A percentile compares a stretch with the other conserved stretches of the same genome.
Evolutionary conservation across 1,139 yeast species (phyloP).

Genomic region (Candida mesenterica): DNA sequence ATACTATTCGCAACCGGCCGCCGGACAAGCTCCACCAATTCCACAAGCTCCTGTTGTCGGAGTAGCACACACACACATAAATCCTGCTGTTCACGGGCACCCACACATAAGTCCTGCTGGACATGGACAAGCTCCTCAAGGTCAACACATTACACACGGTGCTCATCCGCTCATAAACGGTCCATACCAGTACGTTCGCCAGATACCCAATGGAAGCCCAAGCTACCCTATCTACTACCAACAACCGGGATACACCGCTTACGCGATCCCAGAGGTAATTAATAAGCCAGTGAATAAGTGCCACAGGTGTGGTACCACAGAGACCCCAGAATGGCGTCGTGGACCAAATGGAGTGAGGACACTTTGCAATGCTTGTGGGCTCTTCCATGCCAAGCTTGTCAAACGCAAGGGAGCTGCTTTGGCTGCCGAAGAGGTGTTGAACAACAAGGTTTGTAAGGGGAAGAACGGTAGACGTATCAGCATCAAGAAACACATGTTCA

Average conservation of each 20-base stretch:
- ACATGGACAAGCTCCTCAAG: slow-evolving; percentile 1
- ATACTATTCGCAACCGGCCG: neutral
- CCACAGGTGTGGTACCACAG: slow-evolving; percentile 66
- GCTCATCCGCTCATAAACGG: no score
- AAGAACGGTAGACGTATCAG: slow-evolving; percentile 46
- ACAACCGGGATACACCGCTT: slow-evolving; percentile 15
- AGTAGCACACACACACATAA: no score
- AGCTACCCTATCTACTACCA: slow-evolving; percentile 12
- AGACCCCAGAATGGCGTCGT: slow-evolving; percentile 31
- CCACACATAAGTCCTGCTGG: no score
- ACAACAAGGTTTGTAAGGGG: slow-evolving; percentile 46
- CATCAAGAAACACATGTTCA: slow-evolving; percentile 29
- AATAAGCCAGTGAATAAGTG: slow-evolving; percentile 46
- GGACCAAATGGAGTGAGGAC: slow-evolving; percentile 29
- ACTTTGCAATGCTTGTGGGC: slow-evolving; percentile 55
- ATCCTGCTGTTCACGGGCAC: no score
- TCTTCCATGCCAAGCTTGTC: slow-evolving; percentile 72
- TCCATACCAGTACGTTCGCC: neutral
- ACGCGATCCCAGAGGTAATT: slow-evolving; percentile 33
- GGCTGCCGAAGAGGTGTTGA: slow-evolving; percentile 54
- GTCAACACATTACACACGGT: no score
- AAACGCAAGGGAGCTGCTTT: slow-evolving; percentile 64
- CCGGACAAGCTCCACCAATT: no score
- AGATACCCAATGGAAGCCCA: neutral
- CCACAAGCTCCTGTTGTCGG: no score